phyloP scores from a whole-genome alignment of 2,329 filamentous ascomycete genomes.

The Hypoxylon sp. region DNA sequence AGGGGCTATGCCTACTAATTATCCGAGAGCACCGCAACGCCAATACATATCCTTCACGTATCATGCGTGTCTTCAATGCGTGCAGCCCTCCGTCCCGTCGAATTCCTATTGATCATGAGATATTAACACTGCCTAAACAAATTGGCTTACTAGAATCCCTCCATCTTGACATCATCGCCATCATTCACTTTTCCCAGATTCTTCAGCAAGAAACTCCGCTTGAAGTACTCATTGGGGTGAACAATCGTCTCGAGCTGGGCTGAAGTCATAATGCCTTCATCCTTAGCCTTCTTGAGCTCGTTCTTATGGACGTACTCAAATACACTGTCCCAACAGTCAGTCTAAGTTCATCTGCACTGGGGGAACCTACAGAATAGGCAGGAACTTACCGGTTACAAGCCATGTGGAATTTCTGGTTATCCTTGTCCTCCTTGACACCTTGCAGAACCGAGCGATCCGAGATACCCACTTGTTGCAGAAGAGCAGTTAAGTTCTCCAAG shows the following conservation, averaged over 20 bases:
- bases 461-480: conserved; percentile 85
- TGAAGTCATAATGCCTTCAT: conserved; percentile 77
- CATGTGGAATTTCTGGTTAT: conserved; percentile 90
- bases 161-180: conserved; percentile 69
- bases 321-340: conserved; percentile 66
- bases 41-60: conserved; percentile 10
- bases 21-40: conserved; percentile 36
- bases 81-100: not conserved
- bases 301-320: conserved; percentile 89
- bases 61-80: conserved; percentile 21
- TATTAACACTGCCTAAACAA: conserved; percentile 7
- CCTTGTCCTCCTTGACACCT: conserved; percentile 89
- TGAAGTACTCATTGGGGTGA: conserved; percentile 98
- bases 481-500: conserved; percentile 82
- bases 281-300: conserved; percentile 82
- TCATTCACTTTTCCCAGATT: conserved; percentile 72
- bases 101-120: conserved; percentile 14
- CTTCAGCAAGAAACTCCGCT: conserved; percentile 90
- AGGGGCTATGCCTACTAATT: conserved; percentile 11
- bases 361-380: conserved; percentile 4
- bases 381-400: conserved; percentile 84
- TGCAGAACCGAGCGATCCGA: conserved; percentile 81
- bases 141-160: conserved; percentile 54
- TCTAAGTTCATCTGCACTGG: conserved; percentile 2
- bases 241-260: conserved; percentile 93